Evolutionary conservation across 805 yeast species (phyloP), one percentile per base, ranked within the genome.

Genomic region (Zygoascus tannicola): DNA sequence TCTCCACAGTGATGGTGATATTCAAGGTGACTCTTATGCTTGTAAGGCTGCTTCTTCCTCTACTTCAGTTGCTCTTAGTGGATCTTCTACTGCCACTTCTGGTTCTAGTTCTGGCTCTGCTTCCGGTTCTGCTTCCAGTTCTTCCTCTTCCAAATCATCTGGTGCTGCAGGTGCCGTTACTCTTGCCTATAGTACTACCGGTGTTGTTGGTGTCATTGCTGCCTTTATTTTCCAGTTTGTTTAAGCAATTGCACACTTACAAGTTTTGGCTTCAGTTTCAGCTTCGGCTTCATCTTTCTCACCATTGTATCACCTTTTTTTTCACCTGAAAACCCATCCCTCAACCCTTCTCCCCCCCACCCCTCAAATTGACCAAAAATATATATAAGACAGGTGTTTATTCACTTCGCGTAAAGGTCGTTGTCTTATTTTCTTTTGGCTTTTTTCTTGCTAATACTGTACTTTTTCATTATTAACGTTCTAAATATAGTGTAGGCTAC

Each of bases 21-120:
- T 92, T 67, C 86, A 80, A 71, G 98, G 98, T 77, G 86, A 85
- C 73, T 71, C 78, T 57, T 88, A 78, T 73, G 60, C 55, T 36
- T 64, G 68, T 63, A 55, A 60, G 62, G 68, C 64, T 42, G 51
- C 49, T 36, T 46, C 57, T 22, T 50, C 56, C 44, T 56, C 63
- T 19, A 44, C 56, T 40, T 45, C 50, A 12, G 49, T 46, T 35
- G 44, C 45, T 18, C 18, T 46, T 22, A 35, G 49, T 28, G 44
- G 48, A 14, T 28, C 47, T 23, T 40, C 50, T 28, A 40, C 48
- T 32, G 46, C 45, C 23, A 28, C 44, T 35, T 26, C 43, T 23
- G 34, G n/a, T 22, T 12, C 36, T 21, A 45, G 45, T 18, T 36
- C 49, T 28, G 44, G 44, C 28, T 22, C 47, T 22, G 44, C 47